Conservation (phyloP, 331 rosid genomes). For the Arachis monticola region DNA sequence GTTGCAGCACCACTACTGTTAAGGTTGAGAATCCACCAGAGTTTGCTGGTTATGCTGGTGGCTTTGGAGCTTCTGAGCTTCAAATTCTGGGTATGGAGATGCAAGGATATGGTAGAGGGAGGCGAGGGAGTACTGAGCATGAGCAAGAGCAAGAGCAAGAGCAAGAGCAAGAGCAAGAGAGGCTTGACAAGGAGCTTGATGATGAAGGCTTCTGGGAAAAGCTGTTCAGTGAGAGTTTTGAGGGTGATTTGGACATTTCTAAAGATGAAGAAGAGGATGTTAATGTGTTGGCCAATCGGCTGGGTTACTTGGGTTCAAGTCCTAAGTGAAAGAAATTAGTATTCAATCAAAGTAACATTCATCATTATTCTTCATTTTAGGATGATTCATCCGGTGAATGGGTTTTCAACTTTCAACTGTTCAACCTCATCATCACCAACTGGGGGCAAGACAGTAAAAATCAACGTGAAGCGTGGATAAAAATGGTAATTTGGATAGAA, state of each 20-base stretch:
- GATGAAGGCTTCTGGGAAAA: conserved; percentile 94
- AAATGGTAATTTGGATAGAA: no score
- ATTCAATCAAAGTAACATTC: conserved; percentile 4
- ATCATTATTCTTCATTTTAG: conserved; percentile 2
- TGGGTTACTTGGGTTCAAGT: conserved; percentile 69
- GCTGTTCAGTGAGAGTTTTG: conserved; percentile 65
- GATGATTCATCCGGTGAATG: conserved; percentile 28
- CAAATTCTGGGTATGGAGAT: conserved; percentile 87
- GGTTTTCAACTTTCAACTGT: no score
- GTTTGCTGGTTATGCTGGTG: conserved; percentile 1
- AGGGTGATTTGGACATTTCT: conserved; percentile 46
- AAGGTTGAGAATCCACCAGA: conserved; percentile 51
- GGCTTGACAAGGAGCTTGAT: conserved; percentile 56
- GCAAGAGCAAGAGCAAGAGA: conserved; percentile 42
- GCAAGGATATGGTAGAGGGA: conserved; percentile 69
- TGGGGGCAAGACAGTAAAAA: conserved; percentile 44
- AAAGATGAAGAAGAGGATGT: conserved; percentile 63
- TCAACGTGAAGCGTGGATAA: no score
- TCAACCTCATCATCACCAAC: neutral
- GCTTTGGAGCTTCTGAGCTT: conserved; percentile 67
- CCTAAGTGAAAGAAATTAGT: conserved; percentile 43
- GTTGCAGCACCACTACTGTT: conserved; percentile 33
- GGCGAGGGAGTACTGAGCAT: conserved; percentile 17
- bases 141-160: conserved; percentile 52
- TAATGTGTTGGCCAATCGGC: conserved; percentile 55